These are phyloP conservation scores for Neonectria sp. DNA, from an alignment of 2,329 filamentous ascomycete species.

Conservation along the genomic window DNA sequence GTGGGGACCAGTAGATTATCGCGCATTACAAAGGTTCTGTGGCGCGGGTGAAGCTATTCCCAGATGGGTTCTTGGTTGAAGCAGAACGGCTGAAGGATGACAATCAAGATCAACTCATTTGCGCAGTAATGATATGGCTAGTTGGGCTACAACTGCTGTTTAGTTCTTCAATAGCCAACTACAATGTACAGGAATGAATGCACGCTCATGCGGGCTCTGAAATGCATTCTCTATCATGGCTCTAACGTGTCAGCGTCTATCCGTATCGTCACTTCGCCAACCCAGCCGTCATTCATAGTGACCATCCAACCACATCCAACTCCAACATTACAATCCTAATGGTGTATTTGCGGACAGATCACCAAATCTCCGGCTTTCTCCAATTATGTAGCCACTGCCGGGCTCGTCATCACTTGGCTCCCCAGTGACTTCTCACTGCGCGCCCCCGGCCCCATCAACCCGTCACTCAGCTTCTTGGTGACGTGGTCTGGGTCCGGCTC, in stretches of 20 bases:
- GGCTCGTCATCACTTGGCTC: constrained; percentile 39
- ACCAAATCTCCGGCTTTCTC: constrained; percentile 6
- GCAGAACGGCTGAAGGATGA: background rate
- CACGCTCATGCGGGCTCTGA: constrained; percentile 12
- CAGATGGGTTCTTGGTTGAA: background rate
- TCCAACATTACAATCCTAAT: constrained; percentile 29
- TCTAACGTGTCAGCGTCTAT: constrained; percentile 42
- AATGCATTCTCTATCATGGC: constrained; percentile 40
- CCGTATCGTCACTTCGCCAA: constrained; percentile 18
- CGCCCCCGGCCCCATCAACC: constrained; percentile 43
- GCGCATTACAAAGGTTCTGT: constrained; percentile 34
- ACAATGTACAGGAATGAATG: background rate
- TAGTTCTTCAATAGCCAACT: background rate
- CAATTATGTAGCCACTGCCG: constrained; percentile 30
- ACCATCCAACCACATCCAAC: constrained; percentile 17
- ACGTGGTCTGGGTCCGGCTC: constrained; percentile 62
- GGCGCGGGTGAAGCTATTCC: constrained; percentile 33
- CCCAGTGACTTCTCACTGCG: constrained; percentile 43
- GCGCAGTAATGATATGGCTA: background rate
- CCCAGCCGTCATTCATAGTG: constrained; percentile 15
- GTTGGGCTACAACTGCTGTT: too few species aligned
- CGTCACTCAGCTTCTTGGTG: constrained; percentile 59
- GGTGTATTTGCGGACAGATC: constrained; percentile 4
- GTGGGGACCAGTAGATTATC: constrained; percentile 33
- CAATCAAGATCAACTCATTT: too few species aligned